Conservation (phyloP, 1,284 basidiomycete genomes). For the Leccinum fuscescens region DNA sequence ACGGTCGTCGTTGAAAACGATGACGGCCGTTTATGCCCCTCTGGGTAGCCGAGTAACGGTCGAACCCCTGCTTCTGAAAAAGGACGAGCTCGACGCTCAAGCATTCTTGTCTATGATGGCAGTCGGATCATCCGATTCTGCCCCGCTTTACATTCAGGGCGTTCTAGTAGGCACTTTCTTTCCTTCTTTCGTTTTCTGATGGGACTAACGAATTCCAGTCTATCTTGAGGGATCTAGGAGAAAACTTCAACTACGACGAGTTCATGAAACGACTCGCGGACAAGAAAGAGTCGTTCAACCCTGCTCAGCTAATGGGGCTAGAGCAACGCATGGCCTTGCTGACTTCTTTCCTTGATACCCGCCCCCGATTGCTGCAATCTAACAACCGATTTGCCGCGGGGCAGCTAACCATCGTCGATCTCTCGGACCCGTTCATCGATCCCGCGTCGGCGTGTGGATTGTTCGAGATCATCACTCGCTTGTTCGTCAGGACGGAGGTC, state of each 20-base stretch:
- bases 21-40: conserved; percentile 53
- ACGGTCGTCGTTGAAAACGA: conserved; percentile 57
- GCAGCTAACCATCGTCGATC: conserved; percentile 60
- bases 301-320: conserved; percentile 48
- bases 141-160: conserved; percentile 66
- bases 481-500: conserved; percentile 64
- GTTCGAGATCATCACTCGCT: conserved; percentile 65
- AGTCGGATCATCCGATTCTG: conserved; percentile 53
- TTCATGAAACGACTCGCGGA: conserved; percentile 49
- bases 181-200: neutral
- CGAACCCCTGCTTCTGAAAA: conserved; percentile 54
- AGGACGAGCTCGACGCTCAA: conserved; percentile 64
- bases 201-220: conserved; percentile 24
- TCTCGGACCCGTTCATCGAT: conserved; percentile 74
- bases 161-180: conserved; percentile 45
- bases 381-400: conserved; percentile 47
- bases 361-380: conserved; percentile 7
- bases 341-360: conserved; percentile 47
- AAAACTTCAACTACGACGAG: conserved; percentile 41
- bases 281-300: conserved; percentile 52
- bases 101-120: conserved; percentile 70
- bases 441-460: conserved; percentile 61
- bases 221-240: conserved; percentile 49
- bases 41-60: conserved; percentile 50
- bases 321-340: conserved; percentile 60